These are phyloP conservation scores for Sphaerostilbella broomeana DNA, from an alignment of 2,329 filamentous ascomycete genomes.

Conservation along the genomic window DNA sequence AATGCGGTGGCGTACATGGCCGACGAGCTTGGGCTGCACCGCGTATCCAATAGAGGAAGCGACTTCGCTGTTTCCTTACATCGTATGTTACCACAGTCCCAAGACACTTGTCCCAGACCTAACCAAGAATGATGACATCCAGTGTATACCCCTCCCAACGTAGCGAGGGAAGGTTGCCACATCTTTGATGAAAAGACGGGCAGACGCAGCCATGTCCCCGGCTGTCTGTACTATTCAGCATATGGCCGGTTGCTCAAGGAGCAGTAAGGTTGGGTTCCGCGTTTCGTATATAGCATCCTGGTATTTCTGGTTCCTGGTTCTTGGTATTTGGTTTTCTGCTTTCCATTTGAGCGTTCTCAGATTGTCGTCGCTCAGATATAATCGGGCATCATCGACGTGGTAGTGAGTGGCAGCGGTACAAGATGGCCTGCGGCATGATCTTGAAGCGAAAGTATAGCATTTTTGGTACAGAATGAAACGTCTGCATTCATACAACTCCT, in stretches of 20 bases:
- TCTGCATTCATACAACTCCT: constrained; percentile 8
- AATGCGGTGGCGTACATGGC: constrained; percentile 87
- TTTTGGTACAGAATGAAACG: constrained; percentile 19
- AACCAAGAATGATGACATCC: constrained; percentile 20
- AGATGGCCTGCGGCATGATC: constrained; percentile 3
- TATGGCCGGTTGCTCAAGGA: constrained; percentile 46
- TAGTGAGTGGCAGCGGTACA: constrained; percentile 4
- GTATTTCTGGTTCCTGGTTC: constrained; percentile 1
- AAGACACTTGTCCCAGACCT: constrained; percentile 28
- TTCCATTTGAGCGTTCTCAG: constrained; percentile 7
- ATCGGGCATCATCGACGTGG: constrained; percentile 9
- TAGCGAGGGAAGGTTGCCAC: constrained; percentile 72
- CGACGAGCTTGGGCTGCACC: constrained; percentile 80
- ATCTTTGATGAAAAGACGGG: constrained; percentile 76
- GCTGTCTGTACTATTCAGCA: constrained; percentile 65
- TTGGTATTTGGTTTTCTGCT: constrained; percentile 1
- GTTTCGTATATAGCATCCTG: constrained; percentile 3
- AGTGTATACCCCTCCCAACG: constrained; percentile 86
- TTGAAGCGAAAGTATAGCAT: constrained; percentile 14
- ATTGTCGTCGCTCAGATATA: constrained; percentile 8
- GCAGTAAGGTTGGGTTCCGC: constrained; percentile 15
- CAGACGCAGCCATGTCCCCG: constrained; percentile 61
- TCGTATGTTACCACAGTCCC: constrained; percentile 37
- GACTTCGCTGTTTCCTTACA: constrained; percentile 82
- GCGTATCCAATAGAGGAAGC: constrained; percentile 67